Evolutionary conservation across 1,284 basidiomycete species (phyloP).

Genomic region (Tremellales sp.): DNA sequence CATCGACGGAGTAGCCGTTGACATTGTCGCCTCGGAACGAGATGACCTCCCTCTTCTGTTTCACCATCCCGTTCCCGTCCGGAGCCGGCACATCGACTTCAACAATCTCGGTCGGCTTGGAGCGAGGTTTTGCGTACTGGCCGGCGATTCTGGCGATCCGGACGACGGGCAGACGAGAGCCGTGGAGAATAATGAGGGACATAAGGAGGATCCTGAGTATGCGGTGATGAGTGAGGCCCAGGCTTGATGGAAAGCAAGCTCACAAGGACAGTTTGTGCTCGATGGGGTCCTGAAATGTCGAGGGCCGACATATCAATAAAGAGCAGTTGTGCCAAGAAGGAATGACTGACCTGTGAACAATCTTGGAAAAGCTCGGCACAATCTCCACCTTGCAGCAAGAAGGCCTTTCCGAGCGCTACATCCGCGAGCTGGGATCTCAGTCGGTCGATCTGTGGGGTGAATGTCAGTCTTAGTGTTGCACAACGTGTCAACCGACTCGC

Average conservation of each 20-base stretch:
- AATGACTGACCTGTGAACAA: conserved; percentile 69
- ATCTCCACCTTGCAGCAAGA: conserved; percentile 93
- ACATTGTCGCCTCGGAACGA: conserved; percentile 84
- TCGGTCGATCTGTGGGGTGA: conserved; percentile 70
- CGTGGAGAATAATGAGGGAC: conserved; percentile 92
- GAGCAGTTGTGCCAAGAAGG: background rate
- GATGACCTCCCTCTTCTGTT: conserved; percentile 43
- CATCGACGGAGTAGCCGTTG: conserved; percentile 68
- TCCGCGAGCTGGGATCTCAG: conserved; percentile 71
- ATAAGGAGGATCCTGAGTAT: conserved; percentile 72
- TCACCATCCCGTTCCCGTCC: conserved; percentile 35
- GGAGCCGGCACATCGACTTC: conserved; percentile 56
- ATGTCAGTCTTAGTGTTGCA: conserved; percentile 4
- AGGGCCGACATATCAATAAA: background rate
- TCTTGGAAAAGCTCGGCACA: conserved; percentile 93
- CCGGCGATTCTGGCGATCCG: conserved; percentile 89
- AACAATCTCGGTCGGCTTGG: conserved; percentile 72
- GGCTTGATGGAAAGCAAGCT: conserved; percentile 4
- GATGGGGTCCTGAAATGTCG: conserved; percentile 69
- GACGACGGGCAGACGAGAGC: conserved; percentile 84
- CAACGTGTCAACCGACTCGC: conserved; percentile 50
- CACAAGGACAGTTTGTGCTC: conserved; percentile 84
- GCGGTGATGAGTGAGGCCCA: background rate
- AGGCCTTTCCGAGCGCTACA: conserved; percentile 83
- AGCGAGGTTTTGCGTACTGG: conserved; percentile 94